phyloP scores from a whole-genome alignment of 1,284 basidiomycete species.

The Apiotrichum sp. region DNA sequence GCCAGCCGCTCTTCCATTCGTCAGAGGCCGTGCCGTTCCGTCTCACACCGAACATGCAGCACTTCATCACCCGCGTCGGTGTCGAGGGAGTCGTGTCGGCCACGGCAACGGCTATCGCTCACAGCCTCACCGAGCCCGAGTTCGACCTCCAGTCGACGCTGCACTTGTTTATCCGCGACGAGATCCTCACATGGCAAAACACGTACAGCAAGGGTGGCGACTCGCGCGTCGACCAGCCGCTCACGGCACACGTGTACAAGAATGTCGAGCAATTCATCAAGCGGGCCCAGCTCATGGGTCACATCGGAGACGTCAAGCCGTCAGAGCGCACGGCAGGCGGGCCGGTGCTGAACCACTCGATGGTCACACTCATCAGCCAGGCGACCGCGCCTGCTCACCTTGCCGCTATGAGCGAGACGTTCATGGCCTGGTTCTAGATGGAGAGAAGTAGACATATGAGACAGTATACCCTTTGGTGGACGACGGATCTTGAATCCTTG shows the following conservation, averaged over 20 bases:
- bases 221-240: slow-evolving; percentile 52
- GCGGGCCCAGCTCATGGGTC: slow-evolving; percentile 41
- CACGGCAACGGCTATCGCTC: slow-evolving; percentile 83
- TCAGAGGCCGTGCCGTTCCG: slow-evolving; percentile 93
- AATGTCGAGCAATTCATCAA: slow-evolving; percentile 73
- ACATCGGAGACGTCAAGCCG: slow-evolving; percentile 58
- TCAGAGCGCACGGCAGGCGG: slow-evolving; percentile 50
- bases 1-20: slow-evolving; percentile 64
- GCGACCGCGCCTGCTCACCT: slow-evolving; percentile 53
- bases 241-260: slow-evolving; percentile 62
- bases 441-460: no score
- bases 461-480: no score
- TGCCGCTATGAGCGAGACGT: slow-evolving; percentile 56
- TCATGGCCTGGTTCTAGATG: slow-evolving; percentile 73
- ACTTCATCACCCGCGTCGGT: slow-evolving; percentile 81
- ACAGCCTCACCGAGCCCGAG: slow-evolving; percentile 86
- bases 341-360: slow-evolving; percentile 67
- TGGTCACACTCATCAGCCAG: slow-evolving; percentile 71
- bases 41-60: slow-evolving; percentile 92
- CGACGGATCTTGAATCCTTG: no score
- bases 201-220: slow-evolving; percentile 43
- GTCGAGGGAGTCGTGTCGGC: slow-evolving; percentile 85
- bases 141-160: slow-evolving; percentile 54
- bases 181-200: slow-evolving; percentile 50
- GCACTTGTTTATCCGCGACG: slow-evolving; percentile 73